A percentile compares a stretch with the other conserved stretches of the same genome.
phyloP scores from a whole-genome alignment of 1,284 basidiomycete genomes.

The Neolentinus lepideus region DNA sequence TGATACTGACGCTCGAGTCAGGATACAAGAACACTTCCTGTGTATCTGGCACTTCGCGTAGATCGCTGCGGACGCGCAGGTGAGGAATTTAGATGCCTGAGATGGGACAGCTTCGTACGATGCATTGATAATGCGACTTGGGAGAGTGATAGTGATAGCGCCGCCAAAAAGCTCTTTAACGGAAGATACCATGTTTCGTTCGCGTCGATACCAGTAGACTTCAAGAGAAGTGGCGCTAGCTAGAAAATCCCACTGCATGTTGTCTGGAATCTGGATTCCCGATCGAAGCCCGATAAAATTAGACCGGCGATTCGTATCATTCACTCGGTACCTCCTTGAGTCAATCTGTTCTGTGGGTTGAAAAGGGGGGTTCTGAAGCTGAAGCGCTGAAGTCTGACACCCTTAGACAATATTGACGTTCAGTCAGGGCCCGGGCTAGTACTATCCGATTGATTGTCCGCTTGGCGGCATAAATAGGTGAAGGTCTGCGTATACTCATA shows the following conservation, averaged over 20 bases:
- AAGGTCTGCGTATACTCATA: too few species aligned
- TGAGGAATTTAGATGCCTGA: conserved; percentile 1
- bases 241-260: neutral
- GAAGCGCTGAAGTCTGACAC: too few species aligned
- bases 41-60: conserved; percentile 94
- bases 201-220: neutral
- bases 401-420: too few species aligned
- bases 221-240: neutral
- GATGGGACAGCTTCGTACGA: conserved; percentile 52
- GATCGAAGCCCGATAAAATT: too few species aligned
- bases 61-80: conserved; percentile 42
- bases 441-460: too few species aligned
- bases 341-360: too few species aligned
- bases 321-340: too few species aligned
- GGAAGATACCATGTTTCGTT: neutral
- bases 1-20: conserved; percentile 65
- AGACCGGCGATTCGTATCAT: too few species aligned
- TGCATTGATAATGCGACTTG: conserved; percentile 67
- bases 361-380: too few species aligned
- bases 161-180: conserved; percentile 59
- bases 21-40: conserved; percentile 90
- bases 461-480: too few species aligned
- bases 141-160: conserved; percentile 68
- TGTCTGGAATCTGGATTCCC: too few species aligned
- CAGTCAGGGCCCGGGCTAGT: too few species aligned